phyloP scores from a whole-genome alignment of 1,139 yeast genomes.

The Wickerhamiella pararugosa region DNA sequence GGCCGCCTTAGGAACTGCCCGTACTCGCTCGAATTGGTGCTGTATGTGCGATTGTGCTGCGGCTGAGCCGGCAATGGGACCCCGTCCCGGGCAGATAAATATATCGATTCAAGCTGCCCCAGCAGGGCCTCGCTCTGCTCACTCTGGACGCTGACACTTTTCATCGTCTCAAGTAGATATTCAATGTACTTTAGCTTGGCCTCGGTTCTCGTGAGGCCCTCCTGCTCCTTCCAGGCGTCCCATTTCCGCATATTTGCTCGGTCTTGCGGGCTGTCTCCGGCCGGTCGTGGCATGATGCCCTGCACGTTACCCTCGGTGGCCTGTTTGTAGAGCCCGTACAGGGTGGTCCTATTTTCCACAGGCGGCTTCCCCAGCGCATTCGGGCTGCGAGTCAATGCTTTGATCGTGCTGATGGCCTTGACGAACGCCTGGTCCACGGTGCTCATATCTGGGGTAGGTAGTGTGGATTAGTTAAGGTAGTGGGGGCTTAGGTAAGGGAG shows the following conservation, averaged over 20 bases:
- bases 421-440: slow-evolving; percentile 3
- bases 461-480: too few species aligned
- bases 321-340: slow-evolving; percentile 76
- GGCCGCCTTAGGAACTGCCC: slow-evolving; percentile 16
- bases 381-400: slow-evolving; percentile 53
- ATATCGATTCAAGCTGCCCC: slow-evolving; percentile 54
- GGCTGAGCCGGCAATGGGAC: neutral
- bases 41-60: slow-evolving; percentile 3
- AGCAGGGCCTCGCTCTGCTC: slow-evolving; percentile 58
- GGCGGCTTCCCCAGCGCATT: slow-evolving; percentile 74
- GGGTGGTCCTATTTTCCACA: slow-evolving; percentile 48
- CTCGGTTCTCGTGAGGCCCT: slow-evolving; percentile 54
- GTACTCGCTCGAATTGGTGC: slow-evolving; percentile 10
- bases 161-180: slow-evolving; percentile 59
- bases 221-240: slow-evolving; percentile 76
- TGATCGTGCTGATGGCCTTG: slow-evolving; percentile 41
- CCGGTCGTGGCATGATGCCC: slow-evolving; percentile 51
- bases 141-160: slow-evolving; percentile 51
- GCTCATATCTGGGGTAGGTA: neutral
- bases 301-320: slow-evolving; percentile 78
- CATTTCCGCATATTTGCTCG: slow-evolving; percentile 59
- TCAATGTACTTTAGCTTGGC: slow-evolving; percentile 62
- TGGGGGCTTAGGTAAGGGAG: too few species aligned
- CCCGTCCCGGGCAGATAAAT: slow-evolving; percentile 7
- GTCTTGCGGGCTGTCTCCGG: slow-evolving; percentile 44